These are phyloP conservation scores for Flagelloscypha sp. DNA, from an alignment of 768 basidiomycete genomes.

Conservation along the genomic window DNA sequence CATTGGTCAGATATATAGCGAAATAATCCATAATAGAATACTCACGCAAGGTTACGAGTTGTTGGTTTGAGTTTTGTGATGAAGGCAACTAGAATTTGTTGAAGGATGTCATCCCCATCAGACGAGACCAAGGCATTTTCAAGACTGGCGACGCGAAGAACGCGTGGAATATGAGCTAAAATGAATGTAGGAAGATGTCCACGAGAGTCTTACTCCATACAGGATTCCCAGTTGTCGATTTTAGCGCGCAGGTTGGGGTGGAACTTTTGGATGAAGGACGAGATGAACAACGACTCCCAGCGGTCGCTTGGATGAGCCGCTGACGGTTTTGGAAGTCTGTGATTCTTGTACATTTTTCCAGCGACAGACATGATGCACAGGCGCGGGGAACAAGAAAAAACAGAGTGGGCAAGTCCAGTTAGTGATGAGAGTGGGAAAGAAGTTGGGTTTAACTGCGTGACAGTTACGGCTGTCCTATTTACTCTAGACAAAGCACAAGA, in stretches of 20 bases:
- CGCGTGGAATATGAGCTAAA: constrained; percentile 18
- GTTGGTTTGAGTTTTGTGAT: constrained; percentile 77
- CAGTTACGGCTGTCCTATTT: too few relatives aligned
- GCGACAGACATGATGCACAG: too few relatives aligned
- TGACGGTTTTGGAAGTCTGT: constrained; percentile 47
- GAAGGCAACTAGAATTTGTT: constrained; percentile 65
- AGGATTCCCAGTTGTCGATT: constrained; percentile 69
- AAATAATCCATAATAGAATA: too few relatives aligned
- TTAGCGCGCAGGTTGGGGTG: constrained; percentile 66
- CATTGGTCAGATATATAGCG: too few relatives aligned
- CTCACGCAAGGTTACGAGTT: constrained; percentile 86
- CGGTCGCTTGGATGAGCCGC: constrained; percentile 71
- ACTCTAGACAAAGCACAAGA: too few relatives aligned
- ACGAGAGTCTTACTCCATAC: constrained; percentile 74
- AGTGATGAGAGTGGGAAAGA: too few relatives aligned
- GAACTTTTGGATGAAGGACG: constrained; percentile 79
- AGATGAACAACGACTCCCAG: constrained; percentile 84
- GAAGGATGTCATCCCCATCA: constrained; percentile 67
- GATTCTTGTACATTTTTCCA: too few relatives aligned
- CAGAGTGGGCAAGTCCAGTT: too few relatives aligned
- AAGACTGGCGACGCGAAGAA: constrained; percentile 42
- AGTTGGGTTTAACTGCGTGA: too few relatives aligned
- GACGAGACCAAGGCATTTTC: constrained; percentile 70
- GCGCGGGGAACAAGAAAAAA: too few relatives aligned
- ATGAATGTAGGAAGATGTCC: constrained; percentile 14